phyloP scores from a whole-genome alignment of 2,329 filamentous ascomycete genomes.

The Pseudogymnoascus sp. region DNA sequence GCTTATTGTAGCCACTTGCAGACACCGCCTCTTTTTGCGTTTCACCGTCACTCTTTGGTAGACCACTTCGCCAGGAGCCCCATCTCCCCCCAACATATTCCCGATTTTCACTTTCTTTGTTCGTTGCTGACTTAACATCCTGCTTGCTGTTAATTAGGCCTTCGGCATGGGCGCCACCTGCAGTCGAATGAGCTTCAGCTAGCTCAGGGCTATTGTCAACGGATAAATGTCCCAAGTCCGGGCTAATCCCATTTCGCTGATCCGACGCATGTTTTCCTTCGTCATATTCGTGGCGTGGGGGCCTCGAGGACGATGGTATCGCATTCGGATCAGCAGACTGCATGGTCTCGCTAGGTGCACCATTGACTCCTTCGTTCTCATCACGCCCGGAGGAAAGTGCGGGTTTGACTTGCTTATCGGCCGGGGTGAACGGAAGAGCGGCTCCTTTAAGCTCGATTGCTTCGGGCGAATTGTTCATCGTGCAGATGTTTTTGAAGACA shows the following conservation, averaged over 20 bases:
- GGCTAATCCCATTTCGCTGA: not conserved
- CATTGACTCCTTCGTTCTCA: not conserved
- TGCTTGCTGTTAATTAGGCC: conserved; percentile 14
- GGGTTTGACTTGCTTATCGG: conserved; percentile 14
- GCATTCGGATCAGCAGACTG: not conserved
- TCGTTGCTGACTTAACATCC: not conserved
- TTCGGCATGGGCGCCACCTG: not conserved
- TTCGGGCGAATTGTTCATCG: conserved; percentile 45
- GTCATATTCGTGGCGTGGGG: not conserved
- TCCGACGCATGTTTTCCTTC: not conserved
- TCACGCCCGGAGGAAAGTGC: not conserved
- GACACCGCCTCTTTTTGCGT: conserved; percentile 26
- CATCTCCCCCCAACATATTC: conserved; percentile 51
- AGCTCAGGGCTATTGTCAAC: not conserved
- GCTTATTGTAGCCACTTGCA: conserved; percentile 55
- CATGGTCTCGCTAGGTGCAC: not conserved
- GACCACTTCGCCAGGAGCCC: conserved; percentile 60
- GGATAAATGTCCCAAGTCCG: not conserved
- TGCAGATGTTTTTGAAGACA: conserved; percentile 68
- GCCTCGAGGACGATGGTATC: not conserved
- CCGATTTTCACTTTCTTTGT: conserved; percentile 26
- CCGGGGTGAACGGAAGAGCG: conserved; percentile 26
- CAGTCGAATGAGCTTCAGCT: not conserved
- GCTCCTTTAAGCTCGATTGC: conserved; percentile 48
- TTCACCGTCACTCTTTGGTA: conserved; percentile 20